Base-by-base conservation (phyloP, 805 yeast species). In the Wickerhamiella spandovensis region DNA sequence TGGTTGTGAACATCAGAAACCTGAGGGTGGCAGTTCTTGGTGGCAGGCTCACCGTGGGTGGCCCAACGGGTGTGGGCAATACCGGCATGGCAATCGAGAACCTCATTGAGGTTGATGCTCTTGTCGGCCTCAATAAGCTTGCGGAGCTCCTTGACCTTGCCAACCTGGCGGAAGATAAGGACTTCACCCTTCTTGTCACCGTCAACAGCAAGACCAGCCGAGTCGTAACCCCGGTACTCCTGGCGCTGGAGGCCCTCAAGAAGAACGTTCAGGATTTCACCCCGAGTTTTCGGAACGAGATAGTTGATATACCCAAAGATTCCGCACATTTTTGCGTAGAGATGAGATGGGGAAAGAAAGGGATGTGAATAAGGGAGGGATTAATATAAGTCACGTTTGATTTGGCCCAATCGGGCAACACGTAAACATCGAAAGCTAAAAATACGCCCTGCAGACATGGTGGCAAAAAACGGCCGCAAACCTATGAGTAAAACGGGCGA, bases 1-100 rank as follows among this genome's bases (percentile, higher is more conserved):
- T 89, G 95, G 59, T 83, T 82, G 44, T 69, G 68, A 9, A 77
- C 75, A 66, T 87, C 98, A 1, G 96, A 86, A 56, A 90, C 74
- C 65, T 90, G 97, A 46, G 99, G 99, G 67, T 92, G 99, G 66
- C 97, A 92, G 73, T 92, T 92, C 54, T 67, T 60, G 54, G 75
- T 78, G 57, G 78, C 79, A 51, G 97, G 97, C 61, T 81, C 85
- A 68, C 99, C 99, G 68, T 92, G 99, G 38, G 99, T 92, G 48
- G 99, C 99, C 99, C 99, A 92, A 74, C 99, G 84, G 13, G 99
- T 92, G 70, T 92, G 99, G 22, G 98, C 97, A 66, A 92, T 92
- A 64, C 95, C 98, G 53, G 81, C 88, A 65, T 92, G 98, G 66
- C 82, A 79, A 59, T 78, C 81, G 64, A 86, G 88, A 20, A 78